Evolutionary conservation across 768 basidiomycete species (phyloP).

Genomic region (Tulasnella sp.): DNA sequence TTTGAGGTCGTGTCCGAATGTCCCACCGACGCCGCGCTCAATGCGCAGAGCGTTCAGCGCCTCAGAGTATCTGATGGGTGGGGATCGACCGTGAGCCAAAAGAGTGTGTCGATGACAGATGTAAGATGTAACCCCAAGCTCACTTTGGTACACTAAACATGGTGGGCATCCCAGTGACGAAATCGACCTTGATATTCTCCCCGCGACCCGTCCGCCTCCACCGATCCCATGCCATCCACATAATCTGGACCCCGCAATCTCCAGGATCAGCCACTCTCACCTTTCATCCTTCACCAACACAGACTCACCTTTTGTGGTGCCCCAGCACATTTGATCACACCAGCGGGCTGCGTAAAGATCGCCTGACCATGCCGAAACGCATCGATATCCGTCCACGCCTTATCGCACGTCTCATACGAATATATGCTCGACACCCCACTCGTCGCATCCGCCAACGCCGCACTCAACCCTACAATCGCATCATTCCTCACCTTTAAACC

Average conservation of each 20-base stretch:
- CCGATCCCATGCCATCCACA: conserved; percentile 95
- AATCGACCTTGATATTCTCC: conserved; percentile 53
- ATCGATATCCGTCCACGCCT: conserved; percentile 75
- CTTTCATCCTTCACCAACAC: neutral
- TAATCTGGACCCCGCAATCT: conserved; percentile 53
- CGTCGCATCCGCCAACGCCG: conserved; percentile 62
- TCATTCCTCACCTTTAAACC: conserved; percentile 83
- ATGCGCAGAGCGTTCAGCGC: conserved; percentile 67
- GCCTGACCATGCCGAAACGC: conserved; percentile 66
- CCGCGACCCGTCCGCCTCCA: conserved; percentile 50
- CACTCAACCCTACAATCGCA: conserved; percentile 56
- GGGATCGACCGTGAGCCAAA: neutral
- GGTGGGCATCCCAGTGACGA: conserved; percentile 82
- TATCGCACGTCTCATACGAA: conserved; percentile 81
- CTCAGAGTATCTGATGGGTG: conserved; percentile 50
- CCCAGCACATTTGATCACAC: conserved; percentile 81
- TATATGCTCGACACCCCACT: conserved; percentile 90
- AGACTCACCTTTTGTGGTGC: conserved; percentile 46
- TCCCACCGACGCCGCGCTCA: conserved; percentile 66
- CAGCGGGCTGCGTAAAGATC: conserved; percentile 90
- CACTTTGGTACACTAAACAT: conserved; percentile 93
- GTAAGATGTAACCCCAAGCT: neutral
- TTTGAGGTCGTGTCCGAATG: conserved; percentile 75
- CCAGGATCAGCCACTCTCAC: neutral
- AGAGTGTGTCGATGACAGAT: neutral